Base-by-base conservation (phyloP, 2,329 filamentous ascomycete genomes). In the Amylocarpus encephaloides region DNA sequence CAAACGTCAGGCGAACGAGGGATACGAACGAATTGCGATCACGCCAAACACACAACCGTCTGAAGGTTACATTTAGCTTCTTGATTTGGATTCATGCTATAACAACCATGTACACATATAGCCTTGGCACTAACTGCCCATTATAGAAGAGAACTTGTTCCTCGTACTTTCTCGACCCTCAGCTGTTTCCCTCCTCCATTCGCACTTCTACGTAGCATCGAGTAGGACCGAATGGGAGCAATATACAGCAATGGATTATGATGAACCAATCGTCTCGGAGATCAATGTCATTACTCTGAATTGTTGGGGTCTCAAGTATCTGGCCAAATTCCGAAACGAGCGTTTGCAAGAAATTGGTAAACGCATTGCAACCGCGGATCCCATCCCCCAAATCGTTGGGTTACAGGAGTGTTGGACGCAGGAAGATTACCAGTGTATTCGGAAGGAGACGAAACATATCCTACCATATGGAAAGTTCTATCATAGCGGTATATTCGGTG, bases 391-490 rank as follows among this genome's bases (percentile, higher is more conserved):
- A 55, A 91, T 96, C 62, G 89, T 96, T 54, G 88, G 86, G n/a
- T 75, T 97, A 13, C 92, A 97, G 70, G 92, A 97, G 74, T 94
- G 88, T 73, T 98, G 88, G 85, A 90, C 87, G 2, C 84, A 90
- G 62, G 73, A 86, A 59, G 88, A 96, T 73, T 95, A 91, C 73
- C 73, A 80, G 54, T 78, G 77, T 63, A 90, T 96, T 64, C 86
- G 88, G 44, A 75, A 81, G 18, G 78, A 84, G 57, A 92, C 88
- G 5, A 76, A 76, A 55, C 73, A 82, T 59, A 76, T 92, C 46
- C 78, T 97, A 26, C 93, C 93, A 0, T 84, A 94, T 68, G 90
- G 84, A 52, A 97, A 97, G 70, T 95, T 94, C 73, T 98, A 96
- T 71, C 79, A 85, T 64, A 86, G 84, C 62, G 93, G 92, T 35